These are phyloP conservation scores for Cystobasidiaceae sp. DNA, from an alignment of 1,284 basidiomycete genomes.

Conservation along the genomic window DNA sequence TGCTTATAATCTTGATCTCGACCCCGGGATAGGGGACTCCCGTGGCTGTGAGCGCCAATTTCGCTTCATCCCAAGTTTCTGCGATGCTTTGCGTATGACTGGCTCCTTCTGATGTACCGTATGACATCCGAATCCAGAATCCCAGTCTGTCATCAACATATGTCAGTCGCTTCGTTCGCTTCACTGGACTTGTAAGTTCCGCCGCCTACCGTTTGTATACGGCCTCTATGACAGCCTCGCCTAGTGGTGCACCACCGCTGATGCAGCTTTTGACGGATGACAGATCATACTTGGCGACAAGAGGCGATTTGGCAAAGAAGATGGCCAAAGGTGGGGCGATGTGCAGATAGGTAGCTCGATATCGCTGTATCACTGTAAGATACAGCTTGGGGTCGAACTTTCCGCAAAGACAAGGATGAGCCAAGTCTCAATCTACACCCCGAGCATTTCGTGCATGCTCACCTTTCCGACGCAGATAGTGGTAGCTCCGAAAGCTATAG, in stretches of 20 bases:
- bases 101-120: constrained; percentile 41
- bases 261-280: constrained; percentile 45
- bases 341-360: constrained; percentile 46
- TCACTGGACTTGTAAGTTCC: not conserved
- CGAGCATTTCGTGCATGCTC: no score
- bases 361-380: constrained; percentile 43
- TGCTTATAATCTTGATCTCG: constrained; percentile 36
- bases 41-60: constrained; percentile 37
- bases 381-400: constrained; percentile 46
- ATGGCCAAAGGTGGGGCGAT: constrained; percentile 49
- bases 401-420: not conserved
- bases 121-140: constrained; percentile 45
- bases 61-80: constrained; percentile 38
- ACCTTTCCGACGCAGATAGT: constrained; percentile 43
- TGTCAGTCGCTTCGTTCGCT: not conserved
- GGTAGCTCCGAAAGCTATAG: constrained; percentile 45
- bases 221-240: constrained; percentile 43
- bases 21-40: constrained; percentile 38
- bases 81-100: constrained; percentile 33
- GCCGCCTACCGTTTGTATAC: constrained; percentile 41
- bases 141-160: constrained; percentile 36
- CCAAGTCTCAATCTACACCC: not conserved
- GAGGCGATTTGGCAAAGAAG: constrained; percentile 36
- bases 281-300: constrained; percentile 41
- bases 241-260: constrained; percentile 47